Evolutionary conservation across 2,329 filamentous ascomycete species (phyloP).

Genomic region (Cladophialophora immunda): DNA sequence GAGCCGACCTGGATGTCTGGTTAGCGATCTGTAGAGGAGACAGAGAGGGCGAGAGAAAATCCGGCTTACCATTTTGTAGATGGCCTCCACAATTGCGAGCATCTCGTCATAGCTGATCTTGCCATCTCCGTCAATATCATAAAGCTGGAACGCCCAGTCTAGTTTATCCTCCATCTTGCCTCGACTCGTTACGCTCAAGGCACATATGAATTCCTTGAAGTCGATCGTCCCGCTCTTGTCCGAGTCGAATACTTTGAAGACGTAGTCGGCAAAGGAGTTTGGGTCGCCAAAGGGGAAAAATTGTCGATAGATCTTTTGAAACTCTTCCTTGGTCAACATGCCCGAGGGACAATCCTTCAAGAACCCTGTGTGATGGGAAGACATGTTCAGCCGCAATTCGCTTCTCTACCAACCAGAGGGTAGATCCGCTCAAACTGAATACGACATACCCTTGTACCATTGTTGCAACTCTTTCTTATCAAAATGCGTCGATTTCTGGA

Average conservation of each 20-base stretch:
- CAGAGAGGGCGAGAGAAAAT: constrained; percentile 3
- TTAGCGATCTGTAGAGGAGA: constrained; percentile 1
- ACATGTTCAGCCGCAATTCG: constrained; percentile 24
- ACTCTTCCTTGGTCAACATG: constrained; percentile 97
- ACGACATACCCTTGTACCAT: constrained; percentile 93
- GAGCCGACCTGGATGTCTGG: constrained; percentile 78
- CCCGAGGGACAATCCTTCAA: constrained; percentile 97
- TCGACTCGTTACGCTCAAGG: constrained; percentile 92
- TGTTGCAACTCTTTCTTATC: constrained; percentile 99
- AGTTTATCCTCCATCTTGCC: constrained; percentile 99
- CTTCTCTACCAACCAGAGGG: neutral
- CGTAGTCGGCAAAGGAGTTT: constrained; percentile 96
- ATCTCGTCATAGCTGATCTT: constrained; percentile 99
- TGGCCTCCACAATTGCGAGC: constrained; percentile 97
- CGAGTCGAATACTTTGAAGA: constrained; percentile 98
- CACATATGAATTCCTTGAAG: constrained; percentile 99
- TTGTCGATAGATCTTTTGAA: constrained; percentile 99
- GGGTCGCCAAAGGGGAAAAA: constrained; percentile 99
- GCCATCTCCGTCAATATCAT: constrained; percentile 98
- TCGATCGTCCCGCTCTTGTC: constrained; percentile 98
- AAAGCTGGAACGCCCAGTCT: constrained; percentile 98
- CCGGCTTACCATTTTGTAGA: constrained; percentile 93
- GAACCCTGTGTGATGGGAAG: constrained; percentile 53
- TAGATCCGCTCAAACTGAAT: neutral
- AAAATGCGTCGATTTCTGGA: constrained; percentile 97